Base-by-base conservation (phyloP, 116 monocot genomes). In the Dioscorea cayenensis region DNA sequence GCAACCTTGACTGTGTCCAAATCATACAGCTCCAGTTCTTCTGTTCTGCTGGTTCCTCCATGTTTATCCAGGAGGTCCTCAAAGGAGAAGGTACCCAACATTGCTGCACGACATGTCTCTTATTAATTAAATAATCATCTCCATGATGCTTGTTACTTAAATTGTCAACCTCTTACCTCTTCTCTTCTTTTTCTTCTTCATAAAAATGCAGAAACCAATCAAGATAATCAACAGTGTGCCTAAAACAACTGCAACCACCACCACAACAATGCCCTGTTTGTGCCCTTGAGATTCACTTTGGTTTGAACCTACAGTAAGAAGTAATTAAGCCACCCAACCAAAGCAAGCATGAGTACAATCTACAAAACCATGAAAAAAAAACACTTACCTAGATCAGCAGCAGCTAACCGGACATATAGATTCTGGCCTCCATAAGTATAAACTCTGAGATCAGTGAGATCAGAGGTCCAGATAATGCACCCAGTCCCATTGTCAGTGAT, bases 381-480 rank as follows among this genome's bases (percentile, higher is more conserved):
- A 17, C 9, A 71, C 77, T 21, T 77, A 77, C 76, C 78, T 51
- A 76, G 48, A 59, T 77, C 74, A 7, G 65, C 59, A 1, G 74
- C 59, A 0, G 77, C 74, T 10, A 78, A 5, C 28, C 83, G 74
- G 2, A 83, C 64, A 52, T 75, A 83, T 36, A 79, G 76, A 71
- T 73, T 68, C 65, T 76, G 82, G 28, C 72, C 81, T 25, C 60
- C 72, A 14, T 12, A 29, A 3, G 36, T 49, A 43, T 59, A 85
- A 16, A 76, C 64, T 49, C 76, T 75, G 18, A 82, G 36, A 77
- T 85, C 85, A 28, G 55, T 71, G 48, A 82, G 70, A 19, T 85
- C 72, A 10, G 70, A 38, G 6, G 28, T 72, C 85, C 85, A 85
- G 4, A 79, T 66, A 18, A 78, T 60, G 62, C 85, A 85, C 20